Evolutionary conservation across 164 flowering plant genomes (phyloP).

Genomic region (Pachysandra terminalis): DNA sequence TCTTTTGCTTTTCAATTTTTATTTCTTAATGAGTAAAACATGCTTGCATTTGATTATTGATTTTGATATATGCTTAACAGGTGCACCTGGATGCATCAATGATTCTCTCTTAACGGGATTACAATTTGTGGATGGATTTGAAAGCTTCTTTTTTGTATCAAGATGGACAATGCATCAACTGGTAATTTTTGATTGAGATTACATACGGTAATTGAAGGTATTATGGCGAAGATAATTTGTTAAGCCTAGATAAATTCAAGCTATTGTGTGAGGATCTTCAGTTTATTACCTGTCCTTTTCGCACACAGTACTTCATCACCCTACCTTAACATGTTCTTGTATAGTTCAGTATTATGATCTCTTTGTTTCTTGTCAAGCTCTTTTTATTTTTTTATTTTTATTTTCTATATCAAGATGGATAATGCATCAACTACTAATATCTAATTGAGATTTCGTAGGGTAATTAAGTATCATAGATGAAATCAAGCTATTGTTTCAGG

Average conservation of each 20-base stretch:
- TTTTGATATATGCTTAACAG: slow-evolving; percentile 41
- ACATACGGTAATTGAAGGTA: too few relatives aligned
- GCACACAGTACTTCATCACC: not conserved
- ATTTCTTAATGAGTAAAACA: not conserved
- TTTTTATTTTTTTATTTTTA: too few relatives aligned
- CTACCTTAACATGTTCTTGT: not conserved
- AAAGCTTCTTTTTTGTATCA: slow-evolving; percentile 76
- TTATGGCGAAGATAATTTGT: too few relatives aligned
- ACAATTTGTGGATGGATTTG: slow-evolving; percentile 82
- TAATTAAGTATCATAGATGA: too few relatives aligned
- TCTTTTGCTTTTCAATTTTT: not conserved
- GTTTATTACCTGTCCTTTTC: not conserved
- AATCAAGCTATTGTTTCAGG: too few relatives aligned
- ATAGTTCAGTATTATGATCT: too few relatives aligned
- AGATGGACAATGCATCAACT: slow-evolving; percentile 97
- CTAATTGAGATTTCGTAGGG: not conserved
- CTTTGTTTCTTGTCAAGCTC: not conserved
- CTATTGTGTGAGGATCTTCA: not conserved
- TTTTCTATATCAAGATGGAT: slow-evolving; percentile 90
- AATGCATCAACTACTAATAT: slow-evolving; percentile 88
- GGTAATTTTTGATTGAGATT: slow-evolving; percentile 37
- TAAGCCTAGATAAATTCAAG: not conserved
- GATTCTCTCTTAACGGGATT: slow-evolving; percentile 84
- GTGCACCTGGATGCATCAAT: slow-evolving; percentile 93
- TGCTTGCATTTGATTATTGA: slow-evolving; percentile 1